Percentiles rank a stretch among this genome's conserved stretches.
Evolutionary conservation across 768 basidiomycete genomes (phyloP).

Genomic region (Ramaria sp.): DNA sequence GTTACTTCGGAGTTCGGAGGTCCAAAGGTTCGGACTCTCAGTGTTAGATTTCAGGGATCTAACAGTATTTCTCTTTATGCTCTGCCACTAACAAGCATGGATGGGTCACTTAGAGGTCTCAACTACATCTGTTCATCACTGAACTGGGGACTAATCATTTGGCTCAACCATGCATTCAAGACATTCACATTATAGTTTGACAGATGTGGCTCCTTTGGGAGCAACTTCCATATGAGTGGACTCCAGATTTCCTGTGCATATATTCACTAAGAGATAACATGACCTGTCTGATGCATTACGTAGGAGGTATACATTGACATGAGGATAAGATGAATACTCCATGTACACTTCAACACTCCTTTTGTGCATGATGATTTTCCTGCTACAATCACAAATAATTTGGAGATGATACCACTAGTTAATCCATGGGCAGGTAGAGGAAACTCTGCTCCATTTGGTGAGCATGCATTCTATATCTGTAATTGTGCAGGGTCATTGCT

Average conservation of each 20-base stretch:
- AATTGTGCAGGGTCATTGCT: too few relatives aligned
- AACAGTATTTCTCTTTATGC: too few relatives aligned
- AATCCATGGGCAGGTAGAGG: too few relatives aligned
- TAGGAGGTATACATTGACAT: slow-evolving; percentile 78
- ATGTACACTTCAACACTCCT: slow-evolving; percentile 32
- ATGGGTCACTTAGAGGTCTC: slow-evolving; percentile 16
- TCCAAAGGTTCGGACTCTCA: too few relatives aligned
- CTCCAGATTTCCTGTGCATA: slow-evolving; percentile 23
- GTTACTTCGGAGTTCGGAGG: too few relatives aligned
- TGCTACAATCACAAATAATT: slow-evolving; percentile 28
- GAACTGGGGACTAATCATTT: slow-evolving; percentile 37
- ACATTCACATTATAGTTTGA: slow-evolving; percentile 40
- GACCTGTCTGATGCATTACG: too few relatives aligned
- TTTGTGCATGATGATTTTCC: slow-evolving; percentile 27
- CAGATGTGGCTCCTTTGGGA: slow-evolving; percentile 20
- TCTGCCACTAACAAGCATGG: neutral
- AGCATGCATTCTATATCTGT: slow-evolving; percentile 42
- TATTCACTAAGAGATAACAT: neutral
- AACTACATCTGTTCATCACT: slow-evolving; percentile 35
- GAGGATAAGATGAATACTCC: slow-evolving; percentile 63
- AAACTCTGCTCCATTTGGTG: slow-evolving; percentile 77
- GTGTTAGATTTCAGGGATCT: too few relatives aligned
- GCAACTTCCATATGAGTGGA: slow-evolving; percentile 31
- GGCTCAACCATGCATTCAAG: slow-evolving; percentile 38
- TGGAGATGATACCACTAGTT: too few relatives aligned